Percentiles rank a stretch among this genome's conserved stretches.
phyloP scores from a whole-genome alignment of 345 rosid genomes.

The Ceriops zippeliana region DNA sequence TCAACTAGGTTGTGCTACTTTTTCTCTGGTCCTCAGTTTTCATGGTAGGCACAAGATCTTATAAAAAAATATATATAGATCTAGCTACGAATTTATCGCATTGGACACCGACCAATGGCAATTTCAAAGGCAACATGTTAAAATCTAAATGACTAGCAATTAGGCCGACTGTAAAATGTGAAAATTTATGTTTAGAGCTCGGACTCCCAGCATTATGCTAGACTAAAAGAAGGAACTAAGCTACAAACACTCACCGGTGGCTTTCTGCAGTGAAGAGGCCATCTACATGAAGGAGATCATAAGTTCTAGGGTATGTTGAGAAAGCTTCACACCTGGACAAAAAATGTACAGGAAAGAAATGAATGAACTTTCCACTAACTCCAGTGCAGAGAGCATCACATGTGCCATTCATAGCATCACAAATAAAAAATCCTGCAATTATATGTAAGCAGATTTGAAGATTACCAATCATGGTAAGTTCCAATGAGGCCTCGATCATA shows the following conservation, averaged over 20 bases:
- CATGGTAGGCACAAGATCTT: too few relatives aligned
- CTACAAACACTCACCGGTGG: conserved; percentile 55
- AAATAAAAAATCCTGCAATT: neutral
- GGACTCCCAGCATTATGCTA: neutral
- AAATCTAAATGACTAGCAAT: neutral
- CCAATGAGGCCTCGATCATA: conserved; percentile 97
- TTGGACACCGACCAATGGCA: neutral
- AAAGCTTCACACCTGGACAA: conserved; percentile 92
- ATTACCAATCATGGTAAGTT: conserved; percentile 88
- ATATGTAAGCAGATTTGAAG: conserved; percentile 6
- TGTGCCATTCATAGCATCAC: too few relatives aligned
- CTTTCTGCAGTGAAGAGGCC: conserved; percentile 83
- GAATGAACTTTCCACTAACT: neutral
- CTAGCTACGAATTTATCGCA: neutral
- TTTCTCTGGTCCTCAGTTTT: too few relatives aligned
- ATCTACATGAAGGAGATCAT: conserved; percentile 91
- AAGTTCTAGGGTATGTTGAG: conserved; percentile 94
- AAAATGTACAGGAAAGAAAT: conserved; percentile 3
- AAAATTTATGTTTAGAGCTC: neutral
- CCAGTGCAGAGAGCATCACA: too few relatives aligned
- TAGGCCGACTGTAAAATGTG: neutral
- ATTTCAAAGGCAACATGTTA: neutral
- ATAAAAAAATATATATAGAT: too few relatives aligned
- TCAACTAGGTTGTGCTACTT: too few relatives aligned
- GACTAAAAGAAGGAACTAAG: neutral